Evolutionary conservation across 1,139 yeast species (phyloP).

Genomic region (Geotrichum carabidarum): DNA sequence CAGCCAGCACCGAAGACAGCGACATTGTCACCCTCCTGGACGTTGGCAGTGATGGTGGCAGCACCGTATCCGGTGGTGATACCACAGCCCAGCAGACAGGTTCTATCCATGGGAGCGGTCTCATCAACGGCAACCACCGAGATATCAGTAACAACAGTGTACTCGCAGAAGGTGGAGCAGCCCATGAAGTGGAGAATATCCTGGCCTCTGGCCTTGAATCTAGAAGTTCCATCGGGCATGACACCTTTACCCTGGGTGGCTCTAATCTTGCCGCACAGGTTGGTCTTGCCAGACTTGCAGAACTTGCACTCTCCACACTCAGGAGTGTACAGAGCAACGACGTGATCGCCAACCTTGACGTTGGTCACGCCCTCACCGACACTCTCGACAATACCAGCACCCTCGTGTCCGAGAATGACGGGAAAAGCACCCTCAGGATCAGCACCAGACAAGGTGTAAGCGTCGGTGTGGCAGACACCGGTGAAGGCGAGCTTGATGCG

Average conservation of each 20-base stretch:
- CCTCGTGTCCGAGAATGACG: slow-evolving; percentile 82
- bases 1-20: slow-evolving; percentile 98
- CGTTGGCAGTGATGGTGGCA: slow-evolving; percentile 89
- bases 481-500: slow-evolving; percentile 82
- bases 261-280: slow-evolving; percentile 85
- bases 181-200: slow-evolving; percentile 92
- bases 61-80: slow-evolving; percentile 98
- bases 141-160: slow-evolving; percentile 95
- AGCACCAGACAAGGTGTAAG: slow-evolving; percentile 86
- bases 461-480: slow-evolving; percentile 98
- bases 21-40: slow-evolving; percentile 85
- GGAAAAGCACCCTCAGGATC: slow-evolving; percentile 99
- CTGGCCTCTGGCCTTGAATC: slow-evolving; percentile 71
- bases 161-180: slow-evolving; percentile 91
- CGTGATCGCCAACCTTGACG: slow-evolving; percentile 86
- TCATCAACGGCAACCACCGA: slow-evolving; percentile 92
- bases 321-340: slow-evolving; percentile 88
- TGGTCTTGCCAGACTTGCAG: slow-evolving; percentile 93
- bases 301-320: slow-evolving; percentile 94
- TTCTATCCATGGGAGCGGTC: slow-evolving; percentile 75
- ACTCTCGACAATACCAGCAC: slow-evolving; percentile 91
- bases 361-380: slow-evolving; percentile 88
- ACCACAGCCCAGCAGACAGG: slow-evolving; percentile 95
- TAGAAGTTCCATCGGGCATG: slow-evolving; percentile 92
- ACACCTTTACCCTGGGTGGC: slow-evolving; percentile 88